phyloP scores from a whole-genome alignment of 371 early-diverging fungal genomes.

The Lichtheimia corymbifera region DNA sequence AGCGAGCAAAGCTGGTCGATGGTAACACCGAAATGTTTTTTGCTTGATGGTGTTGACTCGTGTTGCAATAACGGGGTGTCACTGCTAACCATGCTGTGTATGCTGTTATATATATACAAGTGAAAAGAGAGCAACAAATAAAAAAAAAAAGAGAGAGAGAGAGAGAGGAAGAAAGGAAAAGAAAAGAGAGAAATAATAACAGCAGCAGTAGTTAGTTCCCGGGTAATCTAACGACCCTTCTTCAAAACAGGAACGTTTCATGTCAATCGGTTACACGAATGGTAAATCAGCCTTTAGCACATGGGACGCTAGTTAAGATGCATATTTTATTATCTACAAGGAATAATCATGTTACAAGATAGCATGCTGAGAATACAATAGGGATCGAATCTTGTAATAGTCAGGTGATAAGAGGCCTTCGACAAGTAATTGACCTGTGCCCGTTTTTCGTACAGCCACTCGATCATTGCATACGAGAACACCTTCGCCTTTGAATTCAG shows the following conservation, averaged over 20 bases:
- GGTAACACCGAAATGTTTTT: background rate
- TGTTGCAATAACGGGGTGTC: too few relatives aligned
- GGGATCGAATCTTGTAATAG: constrained; percentile 62
- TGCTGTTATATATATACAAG: background rate
- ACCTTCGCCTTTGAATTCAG: constrained; percentile 84
- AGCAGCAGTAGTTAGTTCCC: too few relatives aligned
- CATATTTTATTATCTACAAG: too few relatives aligned
- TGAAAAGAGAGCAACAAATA: background rate
- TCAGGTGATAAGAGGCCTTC: constrained; percentile 62
- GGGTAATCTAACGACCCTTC: too few relatives aligned
- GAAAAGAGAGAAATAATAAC: background rate
- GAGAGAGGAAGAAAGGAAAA: background rate
- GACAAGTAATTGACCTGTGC: constrained; percentile 55
- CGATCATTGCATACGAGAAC: constrained; percentile 83
- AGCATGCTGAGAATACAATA: constrained; percentile 67
- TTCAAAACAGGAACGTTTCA: too few relatives aligned
- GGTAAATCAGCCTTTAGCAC: too few relatives aligned
- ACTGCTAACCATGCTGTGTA: too few relatives aligned
- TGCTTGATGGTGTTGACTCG: background rate
- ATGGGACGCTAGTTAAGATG: too few relatives aligned
- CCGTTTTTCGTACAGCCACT: constrained; percentile 73
- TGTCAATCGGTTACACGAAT: too few relatives aligned
- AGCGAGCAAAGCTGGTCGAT: background rate
- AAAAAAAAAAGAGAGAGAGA: background rate
- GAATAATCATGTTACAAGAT: constrained; percentile 41